These are phyloP conservation scores for Venturia nashicola DNA, from an alignment of 2,329 filamentous ascomycete genomes.

Conservation along the genomic window DNA sequence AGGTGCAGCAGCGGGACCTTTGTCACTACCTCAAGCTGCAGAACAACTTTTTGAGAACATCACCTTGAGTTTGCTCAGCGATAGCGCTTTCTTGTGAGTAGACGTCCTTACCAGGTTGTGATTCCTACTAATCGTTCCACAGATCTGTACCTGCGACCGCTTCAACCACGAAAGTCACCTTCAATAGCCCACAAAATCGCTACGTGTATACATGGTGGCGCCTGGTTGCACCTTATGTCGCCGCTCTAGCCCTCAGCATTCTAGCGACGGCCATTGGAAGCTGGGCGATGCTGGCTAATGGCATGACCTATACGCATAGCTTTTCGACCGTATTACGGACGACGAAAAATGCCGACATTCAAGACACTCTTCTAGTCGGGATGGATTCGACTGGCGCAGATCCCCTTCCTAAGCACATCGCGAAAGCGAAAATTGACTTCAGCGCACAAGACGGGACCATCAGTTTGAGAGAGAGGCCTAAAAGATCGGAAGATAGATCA, in stretches of 20 bases:
- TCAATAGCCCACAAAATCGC: constrained; percentile 3
- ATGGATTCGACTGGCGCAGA: background rate
- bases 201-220: constrained; percentile 6
- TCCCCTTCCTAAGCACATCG: background rate
- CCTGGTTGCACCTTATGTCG: background rate
- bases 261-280: background rate
- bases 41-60: constrained; percentile 4
- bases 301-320: background rate
- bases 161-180: background rate
- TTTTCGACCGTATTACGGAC: constrained; percentile 5
- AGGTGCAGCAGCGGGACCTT: background rate
- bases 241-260: background rate
- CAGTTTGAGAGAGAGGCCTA: constrained; percentile 1
- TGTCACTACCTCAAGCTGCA: background rate
- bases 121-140: background rate
- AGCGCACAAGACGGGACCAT: background rate
- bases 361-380: background rate
- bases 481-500: background rate
- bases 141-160: background rate
- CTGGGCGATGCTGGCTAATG: background rate
- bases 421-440: background rate
- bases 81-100: background rate
- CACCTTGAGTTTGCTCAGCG: background rate
- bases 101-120: background rate
- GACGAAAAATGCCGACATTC: background rate